Base-by-base conservation (phyloP, 2,329 filamentous ascomycete species). In the Clarireedia hainanense region DNA sequence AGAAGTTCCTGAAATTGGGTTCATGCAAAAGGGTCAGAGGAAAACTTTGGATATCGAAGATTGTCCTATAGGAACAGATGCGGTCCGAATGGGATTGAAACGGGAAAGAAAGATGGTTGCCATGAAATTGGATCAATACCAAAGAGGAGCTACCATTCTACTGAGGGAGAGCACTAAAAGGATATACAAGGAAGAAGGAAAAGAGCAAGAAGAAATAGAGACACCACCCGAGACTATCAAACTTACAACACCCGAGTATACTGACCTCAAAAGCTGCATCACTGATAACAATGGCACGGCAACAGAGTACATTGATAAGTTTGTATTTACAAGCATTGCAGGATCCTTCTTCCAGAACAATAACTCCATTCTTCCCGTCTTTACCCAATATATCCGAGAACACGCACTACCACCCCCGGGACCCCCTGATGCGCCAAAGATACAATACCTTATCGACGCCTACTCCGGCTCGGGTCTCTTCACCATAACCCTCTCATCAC, bases 291-390 rank as follows among this genome's bases (percentile, higher is more conserved):
- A 92, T 62, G 86, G 81, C 61, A 88, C 80, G 50, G 85, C 88
- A 3, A 91, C 88, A 30, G 94, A 99, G 72, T 96, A 95, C 73
- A 81, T 99, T 60, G 89, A 86, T 67, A 59, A 65, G 37, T 94
- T 87, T 75, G 76, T 85, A 67, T 96, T 99, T 74, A 85, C 85
- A 70, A 97, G 95, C 74, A 89, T 88, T 2, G 94, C 94, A 10
- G 91, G 91, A 58, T 84, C 89, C 52, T 99, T 99, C 76, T 99
- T 99, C 81, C 94, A 99, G 70, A 99, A 99, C 79, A 99, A 99
- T 80, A 97, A 97, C 77, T 95, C 91, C 55, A 97, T 99, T 72
- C 85, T 99, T 24, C 84, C 89, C 30, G 74, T 76, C 15, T 95
- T 97, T 73, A 95, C 91, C 14, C 79, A 83, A 62, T 96, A 95